Conservation (phyloP, 768 basidiomycete species). For the Rhizopogon salebrosus region DNA sequence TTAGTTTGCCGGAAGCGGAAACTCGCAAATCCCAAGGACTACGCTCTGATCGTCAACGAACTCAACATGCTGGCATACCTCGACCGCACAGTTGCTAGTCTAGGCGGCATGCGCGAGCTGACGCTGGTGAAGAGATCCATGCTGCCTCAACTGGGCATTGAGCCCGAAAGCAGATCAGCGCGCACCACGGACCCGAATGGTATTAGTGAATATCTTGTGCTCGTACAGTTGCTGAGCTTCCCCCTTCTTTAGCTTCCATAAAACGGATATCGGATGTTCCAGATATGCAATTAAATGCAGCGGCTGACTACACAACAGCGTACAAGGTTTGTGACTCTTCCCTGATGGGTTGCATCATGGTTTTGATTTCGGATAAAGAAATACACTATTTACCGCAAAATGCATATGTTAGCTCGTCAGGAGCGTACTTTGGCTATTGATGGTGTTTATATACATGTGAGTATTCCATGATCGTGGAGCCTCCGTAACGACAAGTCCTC, state of each 20-base stretch:
- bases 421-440: conserved; percentile 92
- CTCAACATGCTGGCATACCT: conserved; percentile 78
- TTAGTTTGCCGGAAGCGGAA: conserved; percentile 69
- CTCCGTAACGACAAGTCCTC: background rate
- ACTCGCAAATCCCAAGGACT: conserved; percentile 67
- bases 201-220: conserved; percentile 21
- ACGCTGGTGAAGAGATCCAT: conserved; percentile 75
- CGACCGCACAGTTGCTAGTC: conserved; percentile 92
- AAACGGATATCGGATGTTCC: conserved; percentile 72
- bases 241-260: conserved; percentile 66
- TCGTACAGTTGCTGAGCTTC: background rate
- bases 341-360: background rate
- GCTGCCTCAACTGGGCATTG: conserved; percentile 66
- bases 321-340: conserved; percentile 60
- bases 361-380: conserved; percentile 41
- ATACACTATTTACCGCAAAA: conserved; percentile 89
- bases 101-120: conserved; percentile 83
- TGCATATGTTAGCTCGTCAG: conserved; percentile 90
- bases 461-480: conserved; percentile 10
- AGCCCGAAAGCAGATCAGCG: conserved; percentile 58
- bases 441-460: conserved; percentile 86
- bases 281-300: conserved; percentile 50
- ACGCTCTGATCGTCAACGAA: conserved; percentile 64
- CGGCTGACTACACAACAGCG: conserved; percentile 75
- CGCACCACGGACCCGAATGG: conserved; percentile 91